Conservation (phyloP, 768 basidiomycete genomes). For the Suillus americanus region DNA sequence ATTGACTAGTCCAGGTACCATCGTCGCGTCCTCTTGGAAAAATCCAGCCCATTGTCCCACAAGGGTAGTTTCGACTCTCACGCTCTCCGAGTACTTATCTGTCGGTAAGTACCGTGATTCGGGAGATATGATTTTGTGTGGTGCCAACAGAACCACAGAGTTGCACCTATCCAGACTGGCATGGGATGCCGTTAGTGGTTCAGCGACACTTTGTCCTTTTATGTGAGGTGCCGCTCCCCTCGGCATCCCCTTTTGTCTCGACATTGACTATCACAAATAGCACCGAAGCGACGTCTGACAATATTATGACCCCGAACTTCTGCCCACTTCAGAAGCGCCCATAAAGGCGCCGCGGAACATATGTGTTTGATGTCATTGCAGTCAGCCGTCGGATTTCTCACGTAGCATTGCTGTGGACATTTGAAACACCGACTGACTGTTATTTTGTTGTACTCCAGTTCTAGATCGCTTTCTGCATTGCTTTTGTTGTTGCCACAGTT, state of each 20-base stretch:
- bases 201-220: constrained; percentile 39
- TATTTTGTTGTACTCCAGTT: not conserved
- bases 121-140: constrained; percentile 41
- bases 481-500: not conserved
- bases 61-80: constrained; percentile 53
- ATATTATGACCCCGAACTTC: not conserved
- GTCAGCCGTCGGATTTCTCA: not conserved
- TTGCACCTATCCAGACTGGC: constrained; percentile 58
- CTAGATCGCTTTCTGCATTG: not conserved
- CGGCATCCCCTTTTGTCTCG: not conserved
- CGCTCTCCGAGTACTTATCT: constrained; percentile 39
- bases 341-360: not conserved
- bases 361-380: not conserved
- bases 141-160: constrained; percentile 61
- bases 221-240: not conserved
- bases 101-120: constrained; percentile 43
- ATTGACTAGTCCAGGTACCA: constrained; percentile 39
- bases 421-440: no score
- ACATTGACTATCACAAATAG: not conserved
- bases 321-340: not conserved
- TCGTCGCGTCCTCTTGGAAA: constrained; percentile 39
- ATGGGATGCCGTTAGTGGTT: constrained; percentile 54
- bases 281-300: not conserved
- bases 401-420: not conserved
- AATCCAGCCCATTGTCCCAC: constrained; percentile 44